Evolutionary conservation across 331 rosid genomes (phyloP), one percentile per base, ranked within the genome.

Genomic region (Stylosanthes scabra): DNA sequence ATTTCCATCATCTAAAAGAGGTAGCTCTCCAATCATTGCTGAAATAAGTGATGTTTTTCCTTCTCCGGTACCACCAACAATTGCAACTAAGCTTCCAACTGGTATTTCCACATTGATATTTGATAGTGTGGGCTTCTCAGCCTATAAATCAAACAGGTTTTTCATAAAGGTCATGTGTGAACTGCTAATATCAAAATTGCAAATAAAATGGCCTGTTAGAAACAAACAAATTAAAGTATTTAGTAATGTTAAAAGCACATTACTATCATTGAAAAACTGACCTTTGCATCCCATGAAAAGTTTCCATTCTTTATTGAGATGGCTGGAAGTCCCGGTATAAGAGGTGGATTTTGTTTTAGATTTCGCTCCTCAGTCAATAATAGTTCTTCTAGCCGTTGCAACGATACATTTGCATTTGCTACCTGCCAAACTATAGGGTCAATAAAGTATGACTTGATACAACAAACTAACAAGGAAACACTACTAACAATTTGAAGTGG

Each of bases 51-150:
- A 91, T 29, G 97, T 89, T 63, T 93, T 93, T 41, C 98, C 98
- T 88, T 93, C 96, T 74, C 98, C 97, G 4, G 98, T 93, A 58
- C 96, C 90, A 4, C 97, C 98, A 63, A 93, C 91, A 45, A 93
- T 81, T 52, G 97, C 98, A 67, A 93, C 93, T 84, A 93, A 89
- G 80, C 89, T 85, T 1, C 98, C 97, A 71, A 80, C 82, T 64
- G 83, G 88, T 79, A 91, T 85, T 74, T 91, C 89, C 77, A 91
- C 78, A 82, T 91, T 85, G 75, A 93, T 83, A 72, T 88, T 79
- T 58, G 88, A 91, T 81, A 93, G 81, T 40, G 88, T 85, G 3
- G 90, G 82, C 20, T 82, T 91, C 66, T 85, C 85, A 77, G 70
- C 92, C 98, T 91, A 87, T 16, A 16, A 52, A 27, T 77, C 45